Base-by-base conservation (phyloP, 208 protist genomes). In the Hexamita inflata region DNA sequence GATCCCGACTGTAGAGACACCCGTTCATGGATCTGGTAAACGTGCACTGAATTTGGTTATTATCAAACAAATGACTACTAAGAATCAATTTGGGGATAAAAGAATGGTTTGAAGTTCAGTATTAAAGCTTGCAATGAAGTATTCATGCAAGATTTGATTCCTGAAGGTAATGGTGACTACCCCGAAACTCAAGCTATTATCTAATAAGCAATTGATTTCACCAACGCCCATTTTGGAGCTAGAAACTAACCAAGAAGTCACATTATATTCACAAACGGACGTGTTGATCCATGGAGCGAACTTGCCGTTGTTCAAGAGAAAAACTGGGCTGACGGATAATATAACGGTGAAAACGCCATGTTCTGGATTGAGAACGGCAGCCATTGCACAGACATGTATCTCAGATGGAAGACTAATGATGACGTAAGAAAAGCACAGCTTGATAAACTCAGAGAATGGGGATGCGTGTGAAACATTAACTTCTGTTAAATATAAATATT, bases 21-120 rank as follows among this genome's bases (percentile, higher is more conserved):
- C 15, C 64, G 64, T 11, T 70, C 64, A 2, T 70, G 64, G 64
- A 29, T 57, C 7, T 70, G 64, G 64, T 38, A 70, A 38, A 70
- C 64, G 9, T 70, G 64, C 38, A 24, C 38, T 2, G 64, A 70
- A n/a, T 70, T 70, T n/a, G 64, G 32, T 9, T 70, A 70, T n/a
- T 70, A 45, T 45, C 64, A 70, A n/a, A n/a, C 38, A 15, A 19
- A 7, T 11, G 38, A 4, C 4, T 32, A 35, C 38, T 4, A 53
- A 19, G 40, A 9, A 7, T 29, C 64, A 19, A 45, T 35, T 15
- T 70, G 11, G 9, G 9, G 32, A 2, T 45, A n/a, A 11, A 70
- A 24, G 32, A 70, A 45, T n/a, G 42, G 11, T 34, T 34, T 70
- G 28, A 34, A 70, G 19, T 70, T 45, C 64, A 45, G 11, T 38